phyloP scores from a whole-genome alignment of 228 moss, liverwort and hornwort genomes.

The Sphagnum fallax region DNA sequence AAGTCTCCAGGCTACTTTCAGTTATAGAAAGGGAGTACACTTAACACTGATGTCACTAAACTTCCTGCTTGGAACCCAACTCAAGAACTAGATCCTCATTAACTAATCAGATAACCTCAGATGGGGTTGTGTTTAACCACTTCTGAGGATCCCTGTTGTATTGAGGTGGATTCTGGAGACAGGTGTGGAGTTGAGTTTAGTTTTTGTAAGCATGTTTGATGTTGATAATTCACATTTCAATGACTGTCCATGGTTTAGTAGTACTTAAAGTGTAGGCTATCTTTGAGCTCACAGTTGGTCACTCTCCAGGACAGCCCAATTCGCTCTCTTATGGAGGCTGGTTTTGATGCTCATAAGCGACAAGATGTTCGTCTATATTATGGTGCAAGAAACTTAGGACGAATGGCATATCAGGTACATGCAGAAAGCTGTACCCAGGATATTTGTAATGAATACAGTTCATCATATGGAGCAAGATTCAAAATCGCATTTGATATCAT shows the following conservation, averaged over 20 bases:
- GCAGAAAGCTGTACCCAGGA: background rate
- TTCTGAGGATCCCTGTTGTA: background rate
- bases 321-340: slow-evolving; percentile 81
- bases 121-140: background rate
- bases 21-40: too few relatives aligned
- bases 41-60: too few relatives aligned
- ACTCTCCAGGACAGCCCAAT: slow-evolving; percentile 67
- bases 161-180: background rate
- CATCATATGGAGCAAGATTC: background rate
- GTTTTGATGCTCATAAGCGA: slow-evolving; percentile 69
- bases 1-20: too few relatives aligned
- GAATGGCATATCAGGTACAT: slow-evolving; percentile 94
- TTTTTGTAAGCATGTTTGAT: too few relatives aligned
- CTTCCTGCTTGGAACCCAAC: background rate
- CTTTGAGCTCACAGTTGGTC: slow-evolving; percentile 5
- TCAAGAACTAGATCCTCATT: background rate
- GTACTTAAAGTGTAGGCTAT: too few relatives aligned
- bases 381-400: slow-evolving; percentile 80
- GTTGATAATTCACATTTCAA: too few relatives aligned
- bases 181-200: too few relatives aligned
- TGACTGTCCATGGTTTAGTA: too few relatives aligned
- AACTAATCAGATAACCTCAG: background rate
- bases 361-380: slow-evolving; percentile 88
- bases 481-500: background rate
- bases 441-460: background rate